Evolutionary conservation across 768 basidiomycete species (phyloP).

Genomic region (Tulasnella sp.): DNA sequence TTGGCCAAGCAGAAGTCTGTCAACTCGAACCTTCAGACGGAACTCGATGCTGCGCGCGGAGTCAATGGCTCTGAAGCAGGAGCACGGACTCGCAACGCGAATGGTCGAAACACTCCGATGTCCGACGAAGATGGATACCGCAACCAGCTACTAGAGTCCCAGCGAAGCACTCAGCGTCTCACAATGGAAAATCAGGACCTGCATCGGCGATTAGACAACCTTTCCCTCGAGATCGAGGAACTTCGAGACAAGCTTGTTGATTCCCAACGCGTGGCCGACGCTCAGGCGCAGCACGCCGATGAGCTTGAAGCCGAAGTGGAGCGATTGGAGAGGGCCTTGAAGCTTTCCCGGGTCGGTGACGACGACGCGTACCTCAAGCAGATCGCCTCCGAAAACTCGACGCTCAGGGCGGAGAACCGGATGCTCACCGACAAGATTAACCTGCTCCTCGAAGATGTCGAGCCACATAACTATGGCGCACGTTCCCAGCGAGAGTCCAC

Average conservation of each 20-base stretch:
- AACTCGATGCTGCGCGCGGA: constrained; percentile 61
- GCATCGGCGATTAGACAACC: constrained; percentile 52
- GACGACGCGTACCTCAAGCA: constrained; percentile 71
- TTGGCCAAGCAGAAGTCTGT: constrained; percentile 78
- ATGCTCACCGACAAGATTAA: constrained; percentile 87
- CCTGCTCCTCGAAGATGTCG: constrained; percentile 66
- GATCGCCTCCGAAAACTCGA: constrained; percentile 69
- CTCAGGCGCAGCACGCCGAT: constrained; percentile 61
- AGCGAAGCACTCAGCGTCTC: constrained; percentile 62
- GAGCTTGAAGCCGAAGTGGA: constrained; percentile 75
- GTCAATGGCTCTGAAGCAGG: constrained; percentile 39
- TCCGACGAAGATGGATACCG: constrained; percentile 55
- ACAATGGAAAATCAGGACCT: constrained; percentile 67
- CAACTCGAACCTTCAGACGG: constrained; percentile 70
- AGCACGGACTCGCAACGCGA: constrained; percentile 40
- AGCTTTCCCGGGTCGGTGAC: constrained; percentile 55
- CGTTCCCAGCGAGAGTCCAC: background rate
- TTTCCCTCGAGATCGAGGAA: constrained; percentile 64
- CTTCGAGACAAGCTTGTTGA: constrained; percentile 58
- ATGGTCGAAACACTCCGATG: constrained; percentile 69
- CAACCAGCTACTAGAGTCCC: constrained; percentile 61
- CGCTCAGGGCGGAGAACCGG: constrained; percentile 73
- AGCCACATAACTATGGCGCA: constrained; percentile 51
- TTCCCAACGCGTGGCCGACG: constrained; percentile 69
- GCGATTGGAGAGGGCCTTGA: constrained; percentile 57